Conservation (phyloP, 768 basidiomycete species). For the Dendrothele bispora region DNA sequence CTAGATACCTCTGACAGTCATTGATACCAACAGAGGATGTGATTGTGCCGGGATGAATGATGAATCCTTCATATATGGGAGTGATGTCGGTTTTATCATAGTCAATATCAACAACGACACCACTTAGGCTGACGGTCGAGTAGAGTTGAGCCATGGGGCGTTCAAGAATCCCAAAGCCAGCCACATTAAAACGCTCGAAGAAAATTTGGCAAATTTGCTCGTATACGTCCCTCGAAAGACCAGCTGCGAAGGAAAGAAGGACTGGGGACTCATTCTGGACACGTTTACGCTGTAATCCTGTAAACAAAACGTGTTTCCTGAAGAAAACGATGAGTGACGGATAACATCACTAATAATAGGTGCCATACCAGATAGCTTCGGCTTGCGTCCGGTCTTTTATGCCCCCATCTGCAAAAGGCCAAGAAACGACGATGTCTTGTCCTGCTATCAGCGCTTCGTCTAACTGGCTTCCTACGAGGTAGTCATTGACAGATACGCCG, state of each 20-base stretch:
- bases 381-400: constrained; percentile 81
- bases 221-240: constrained; percentile 63
- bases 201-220: constrained; percentile 81
- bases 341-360: background rate
- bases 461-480: constrained; percentile 77
- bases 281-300: constrained; percentile 70
- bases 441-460: constrained; percentile 78
- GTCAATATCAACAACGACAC: constrained; percentile 82
- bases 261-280: constrained; percentile 88
- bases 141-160: constrained; percentile 86
- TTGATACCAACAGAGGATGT: constrained; percentile 64
- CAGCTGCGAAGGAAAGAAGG: constrained; percentile 66
- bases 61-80: constrained; percentile 73
- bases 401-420: constrained; percentile 79
- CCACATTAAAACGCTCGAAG: constrained; percentile 91
- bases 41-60: constrained; percentile 52
- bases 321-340: too few species aligned
- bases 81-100: constrained; percentile 74
- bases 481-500: constrained; percentile 67
- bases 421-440: constrained; percentile 72
- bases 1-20: constrained; percentile 77
- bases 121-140: constrained; percentile 67
- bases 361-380: constrained; percentile 82
- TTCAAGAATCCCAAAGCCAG: constrained; percentile 78
- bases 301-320: constrained; percentile 88